These are phyloP conservation scores for Ascodesmis nigricans DNA, from an alignment of 495 filamentous ascomycete species.

Conservation along the genomic window DNA sequence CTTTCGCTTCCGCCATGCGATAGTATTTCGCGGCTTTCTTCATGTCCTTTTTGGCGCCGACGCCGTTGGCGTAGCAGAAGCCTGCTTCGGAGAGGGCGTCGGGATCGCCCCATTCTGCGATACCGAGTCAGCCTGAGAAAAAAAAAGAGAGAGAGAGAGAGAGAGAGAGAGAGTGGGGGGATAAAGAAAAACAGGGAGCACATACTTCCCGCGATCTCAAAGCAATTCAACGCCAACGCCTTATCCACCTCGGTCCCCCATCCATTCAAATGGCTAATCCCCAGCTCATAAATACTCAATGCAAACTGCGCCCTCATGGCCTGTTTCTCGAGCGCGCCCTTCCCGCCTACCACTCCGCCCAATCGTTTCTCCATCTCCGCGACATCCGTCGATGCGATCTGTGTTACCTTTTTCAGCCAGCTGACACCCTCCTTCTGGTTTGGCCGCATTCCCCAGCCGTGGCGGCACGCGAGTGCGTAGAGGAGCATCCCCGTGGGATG, in stretches of 20 bases:
- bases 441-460: constrained; percentile 91
- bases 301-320: constrained; percentile 77
- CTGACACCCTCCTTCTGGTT: constrained; percentile 72
- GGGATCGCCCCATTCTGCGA: constrained; percentile 83
- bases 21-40: constrained; percentile 88
- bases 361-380: constrained; percentile 52
- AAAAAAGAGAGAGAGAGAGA: neutral
- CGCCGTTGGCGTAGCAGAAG: constrained; percentile 67
- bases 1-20: constrained; percentile 69
- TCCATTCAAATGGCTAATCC: constrained; percentile 91
- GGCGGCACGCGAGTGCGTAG: constrained; percentile 87
- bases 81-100: constrained; percentile 78
- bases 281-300: constrained; percentile 82
- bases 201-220: constrained; percentile 79
- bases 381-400: constrained; percentile 61
- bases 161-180: neutral
- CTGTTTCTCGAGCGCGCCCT: constrained; percentile 48
- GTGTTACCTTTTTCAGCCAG: constrained; percentile 77
- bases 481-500: constrained; percentile 86
- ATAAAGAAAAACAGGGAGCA: constrained; percentile 7
- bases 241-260: constrained; percentile 95
- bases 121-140: too few species aligned
- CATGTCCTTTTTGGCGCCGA: constrained; percentile 83
- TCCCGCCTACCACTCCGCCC: constrained; percentile 26
- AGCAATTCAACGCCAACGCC: constrained; percentile 65